Conservation (phyloP, 2,329 filamentous ascomycete genomes). For the Blumeriella jaapii region DNA sequence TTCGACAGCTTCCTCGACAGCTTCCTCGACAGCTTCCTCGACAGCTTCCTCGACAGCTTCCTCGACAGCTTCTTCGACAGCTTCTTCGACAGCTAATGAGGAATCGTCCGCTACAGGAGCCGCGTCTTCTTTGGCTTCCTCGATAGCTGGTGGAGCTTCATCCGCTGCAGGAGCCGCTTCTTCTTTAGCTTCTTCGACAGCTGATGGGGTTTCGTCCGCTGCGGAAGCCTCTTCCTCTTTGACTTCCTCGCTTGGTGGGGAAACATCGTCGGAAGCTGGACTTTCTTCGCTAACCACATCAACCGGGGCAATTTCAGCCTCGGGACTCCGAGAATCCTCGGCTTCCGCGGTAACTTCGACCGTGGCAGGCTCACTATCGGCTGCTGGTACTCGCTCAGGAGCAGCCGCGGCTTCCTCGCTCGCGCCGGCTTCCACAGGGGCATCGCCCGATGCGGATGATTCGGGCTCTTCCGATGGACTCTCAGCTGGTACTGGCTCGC, state of each 20-base stretch:
- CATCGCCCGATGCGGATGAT: too few species aligned
- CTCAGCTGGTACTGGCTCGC: slow-evolving; percentile 1
- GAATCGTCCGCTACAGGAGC: not conserved
- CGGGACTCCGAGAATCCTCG: not conserved
- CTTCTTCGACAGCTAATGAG: too few species aligned
- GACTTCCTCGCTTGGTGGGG: not conserved
- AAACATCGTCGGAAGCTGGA: not conserved
- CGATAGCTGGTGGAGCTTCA: not conserved
- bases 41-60: too few species aligned
- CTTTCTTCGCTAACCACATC: not conserved
- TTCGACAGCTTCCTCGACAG: slow-evolving; percentile 2
- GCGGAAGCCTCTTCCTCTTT: not conserved
- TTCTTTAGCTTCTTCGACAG: not conserved
- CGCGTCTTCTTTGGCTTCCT: slow-evolving; percentile 1
- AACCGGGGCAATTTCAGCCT: not conserved
- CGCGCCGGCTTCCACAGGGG: too few species aligned
- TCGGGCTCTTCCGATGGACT: not conserved
- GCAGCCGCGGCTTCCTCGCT: not conserved
- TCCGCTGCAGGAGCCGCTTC: not conserved
- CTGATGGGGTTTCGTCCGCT: not conserved
- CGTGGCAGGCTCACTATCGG: not conserved
- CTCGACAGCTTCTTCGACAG: too few species aligned
- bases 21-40: not conserved
- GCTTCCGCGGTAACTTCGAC: not conserved
- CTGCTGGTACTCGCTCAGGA: not conserved